Evolutionary conservation across 2,329 filamentous ascomycete species (phyloP).

Genomic region (Trichothecium sympodiale): DNA sequence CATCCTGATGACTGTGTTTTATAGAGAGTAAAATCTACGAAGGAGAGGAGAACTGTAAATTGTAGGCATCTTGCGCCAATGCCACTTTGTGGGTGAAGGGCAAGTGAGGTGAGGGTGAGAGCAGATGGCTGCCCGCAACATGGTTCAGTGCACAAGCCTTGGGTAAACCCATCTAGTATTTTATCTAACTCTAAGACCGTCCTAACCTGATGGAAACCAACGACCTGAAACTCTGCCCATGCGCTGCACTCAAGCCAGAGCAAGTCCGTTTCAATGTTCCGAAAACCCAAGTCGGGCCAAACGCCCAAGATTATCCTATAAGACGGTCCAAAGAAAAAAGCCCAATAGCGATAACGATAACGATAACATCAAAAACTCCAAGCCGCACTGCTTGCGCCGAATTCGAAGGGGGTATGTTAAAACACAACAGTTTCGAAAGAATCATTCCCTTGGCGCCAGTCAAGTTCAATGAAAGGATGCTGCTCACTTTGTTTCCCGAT

Average conservation of each 20-base stretch:
- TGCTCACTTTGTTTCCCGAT: background rate
- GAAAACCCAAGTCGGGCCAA: too few species aligned
- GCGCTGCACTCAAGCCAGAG: too few species aligned
- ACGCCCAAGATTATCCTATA: background rate
- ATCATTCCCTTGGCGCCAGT: background rate
- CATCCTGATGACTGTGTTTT: too few species aligned
- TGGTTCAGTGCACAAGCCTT: too few species aligned
- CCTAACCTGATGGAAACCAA: background rate
- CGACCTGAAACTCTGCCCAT: background rate
- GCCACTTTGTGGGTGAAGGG: too few species aligned
- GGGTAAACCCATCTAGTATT: background rate
- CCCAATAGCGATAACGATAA: too few species aligned
- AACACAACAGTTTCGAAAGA: background rate
- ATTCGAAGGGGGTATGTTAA: background rate
- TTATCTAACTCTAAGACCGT: constrained; percentile 5
- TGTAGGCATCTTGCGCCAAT: too few species aligned
- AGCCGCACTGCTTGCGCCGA: background rate
- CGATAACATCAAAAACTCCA: background rate
- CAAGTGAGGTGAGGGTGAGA: too few species aligned
- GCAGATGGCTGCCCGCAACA: too few species aligned
- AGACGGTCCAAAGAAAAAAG: background rate
- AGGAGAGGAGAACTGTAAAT: too few species aligned
- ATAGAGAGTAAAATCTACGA: too few species aligned
- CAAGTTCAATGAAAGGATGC: background rate
- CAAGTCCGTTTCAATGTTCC: too few species aligned